Percentiles rank a stretch among this genome's conserved stretches.
phyloP scores from a whole-genome alignment of 352 stramenopile genomes.

The Lagenidium sp. region DNA sequence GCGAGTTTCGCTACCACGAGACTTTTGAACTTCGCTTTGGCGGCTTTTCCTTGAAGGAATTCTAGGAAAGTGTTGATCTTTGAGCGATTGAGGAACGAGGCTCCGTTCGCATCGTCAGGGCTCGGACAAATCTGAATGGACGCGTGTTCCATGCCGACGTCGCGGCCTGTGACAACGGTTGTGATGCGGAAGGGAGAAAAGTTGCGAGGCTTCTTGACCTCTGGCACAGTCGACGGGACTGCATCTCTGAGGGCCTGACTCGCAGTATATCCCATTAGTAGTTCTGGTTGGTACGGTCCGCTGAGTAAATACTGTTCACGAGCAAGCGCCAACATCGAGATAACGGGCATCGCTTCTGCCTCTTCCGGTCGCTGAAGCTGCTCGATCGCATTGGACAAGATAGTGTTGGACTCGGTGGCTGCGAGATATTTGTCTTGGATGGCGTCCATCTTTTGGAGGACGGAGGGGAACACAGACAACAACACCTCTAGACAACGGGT shows the following conservation, averaged over 20 bases:
- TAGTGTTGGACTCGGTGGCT: conserved; percentile 36
- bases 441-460: conserved; percentile 37
- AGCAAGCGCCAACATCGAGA: conserved; percentile 22
- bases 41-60: conserved; percentile 34
- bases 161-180: conserved; percentile 1
- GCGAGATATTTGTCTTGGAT: conserved; percentile 36
- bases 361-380: conserved; percentile 10
- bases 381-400: conserved; percentile 33
- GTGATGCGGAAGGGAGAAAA: conserved; percentile 29
- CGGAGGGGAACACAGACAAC: conserved; percentile 25
- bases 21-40: conserved; percentile 30
- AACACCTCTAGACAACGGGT: conserved; percentile 27
- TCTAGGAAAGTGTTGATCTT: conserved; percentile 58
- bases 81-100: conserved; percentile 41
- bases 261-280: conserved; percentile 30
- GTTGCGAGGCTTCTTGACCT: background rate
- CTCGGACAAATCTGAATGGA: conserved; percentile 19
- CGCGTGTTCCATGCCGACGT: no score
- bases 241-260: conserved; percentile 25
- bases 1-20: conserved; percentile 37
- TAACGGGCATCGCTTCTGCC: background rate
- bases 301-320: conserved; percentile 36
- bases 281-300: conserved; percentile 31
- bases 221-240: no score
- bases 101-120: conserved; percentile 25